Percentiles rank a stretch among this genome's conserved stretches.
Evolutionary conservation across 1,284 basidiomycete genomes (phyloP).

Genomic region (Rhodotorula sp.): DNA sequence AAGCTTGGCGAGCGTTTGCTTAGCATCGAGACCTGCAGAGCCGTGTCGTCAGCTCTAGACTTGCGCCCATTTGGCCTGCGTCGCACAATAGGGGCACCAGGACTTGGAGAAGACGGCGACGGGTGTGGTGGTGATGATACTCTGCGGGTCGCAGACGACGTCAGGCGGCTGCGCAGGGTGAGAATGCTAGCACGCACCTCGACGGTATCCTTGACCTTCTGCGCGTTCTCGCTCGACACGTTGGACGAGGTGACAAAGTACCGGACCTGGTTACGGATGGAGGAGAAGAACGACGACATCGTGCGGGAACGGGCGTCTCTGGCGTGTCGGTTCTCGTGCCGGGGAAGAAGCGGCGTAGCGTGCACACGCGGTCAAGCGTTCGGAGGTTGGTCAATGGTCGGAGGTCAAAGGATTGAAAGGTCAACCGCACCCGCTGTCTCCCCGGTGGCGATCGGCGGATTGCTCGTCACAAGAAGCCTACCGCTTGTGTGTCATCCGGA

Average conservation of each 20-base stretch:
- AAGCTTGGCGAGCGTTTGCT: constrained; percentile 12
- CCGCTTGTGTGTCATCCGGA: no score
- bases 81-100: constrained; percentile 38
- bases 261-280: constrained; percentile 18
- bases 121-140: constrained; percentile 10
- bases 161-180: background rate
- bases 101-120: constrained; percentile 31
- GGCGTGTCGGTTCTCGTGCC: no score
- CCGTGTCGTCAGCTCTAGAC: background rate
- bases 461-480: no score
- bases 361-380: no score
- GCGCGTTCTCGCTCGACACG: constrained; percentile 7
- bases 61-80: no score
- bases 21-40: constrained; percentile 20
- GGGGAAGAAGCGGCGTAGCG: background rate
- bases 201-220: constrained; percentile 26
- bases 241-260: constrained; percentile 16
- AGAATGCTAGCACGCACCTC: constrained; percentile 25
- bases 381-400: no score
- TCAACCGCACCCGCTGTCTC: no score
- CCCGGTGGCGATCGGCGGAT: no score
- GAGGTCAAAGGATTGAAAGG: no score
- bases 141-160: background rate
- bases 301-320: no score
- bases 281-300: constrained; percentile 11